Evolutionary conservation across 371 early-diverging fungal genomes (phyloP).

Genomic region (Quaeritorhiza haematococci): DNA sequence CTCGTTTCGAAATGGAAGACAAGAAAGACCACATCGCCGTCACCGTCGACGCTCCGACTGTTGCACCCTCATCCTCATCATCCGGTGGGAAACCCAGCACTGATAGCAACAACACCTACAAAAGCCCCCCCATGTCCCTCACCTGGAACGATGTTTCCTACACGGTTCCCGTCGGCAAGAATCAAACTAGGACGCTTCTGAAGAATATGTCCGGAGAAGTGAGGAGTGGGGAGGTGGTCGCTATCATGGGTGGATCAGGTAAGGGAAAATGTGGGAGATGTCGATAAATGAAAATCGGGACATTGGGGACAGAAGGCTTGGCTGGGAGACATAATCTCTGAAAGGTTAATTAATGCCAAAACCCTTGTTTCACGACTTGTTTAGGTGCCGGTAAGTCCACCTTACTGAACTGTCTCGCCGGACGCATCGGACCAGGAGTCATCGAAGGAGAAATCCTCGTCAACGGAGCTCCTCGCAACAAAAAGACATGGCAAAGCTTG

Average conservation of each 20-base stretch:
- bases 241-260: conserved; percentile 66
- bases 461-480: conserved; percentile 56
- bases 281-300: neutral
- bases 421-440: conserved; percentile 63
- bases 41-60: too few relatives aligned
- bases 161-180: neutral
- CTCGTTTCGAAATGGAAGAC: too few relatives aligned
- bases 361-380: neutral
- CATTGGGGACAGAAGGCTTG: neutral
- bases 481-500: conserved; percentile 11
- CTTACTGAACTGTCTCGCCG: conserved; percentile 78
- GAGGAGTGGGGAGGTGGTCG: conserved; percentile 75
- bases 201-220: conserved; percentile 63
- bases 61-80: too few relatives aligned
- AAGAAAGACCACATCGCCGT: too few relatives aligned
- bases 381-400: neutral
- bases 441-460: conserved; percentile 77
- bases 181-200: conserved; percentile 38
- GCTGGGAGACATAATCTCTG: neutral
- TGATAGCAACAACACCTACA: too few relatives aligned
- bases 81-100: too few relatives aligned
- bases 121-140: too few relatives aligned
- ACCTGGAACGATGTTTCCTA: neutral
- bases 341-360: neutral
- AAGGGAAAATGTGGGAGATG: neutral